Evolutionary conservation across 2,329 filamentous ascomycete genomes (phyloP).

Genomic region (Geosmithia flava): DNA sequence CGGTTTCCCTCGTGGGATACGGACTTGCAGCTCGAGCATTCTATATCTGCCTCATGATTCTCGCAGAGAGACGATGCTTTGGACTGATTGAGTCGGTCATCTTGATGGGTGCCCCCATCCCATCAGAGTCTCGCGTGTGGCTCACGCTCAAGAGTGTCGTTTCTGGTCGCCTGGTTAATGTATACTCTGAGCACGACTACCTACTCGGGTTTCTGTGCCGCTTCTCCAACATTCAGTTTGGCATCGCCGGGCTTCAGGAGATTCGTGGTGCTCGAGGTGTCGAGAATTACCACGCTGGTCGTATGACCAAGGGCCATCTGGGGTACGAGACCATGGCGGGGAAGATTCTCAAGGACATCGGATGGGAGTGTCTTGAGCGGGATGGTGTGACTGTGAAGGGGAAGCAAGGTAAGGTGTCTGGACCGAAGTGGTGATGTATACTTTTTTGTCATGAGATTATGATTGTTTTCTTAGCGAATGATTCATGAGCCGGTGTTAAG

Average conservation of each 20-base stretch:
- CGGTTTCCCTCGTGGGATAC: conserved; percentile 71
- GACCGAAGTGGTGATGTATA: neutral
- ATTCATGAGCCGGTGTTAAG: no score
- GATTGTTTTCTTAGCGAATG: neutral
- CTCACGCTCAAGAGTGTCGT: conserved; percentile 66
- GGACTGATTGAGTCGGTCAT: conserved; percentile 79
- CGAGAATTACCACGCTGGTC: conserved; percentile 57
- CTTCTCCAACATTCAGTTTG: conserved; percentile 67
- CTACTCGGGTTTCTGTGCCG: conserved; percentile 83
- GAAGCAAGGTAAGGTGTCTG: neutral
- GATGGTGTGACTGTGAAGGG: neutral
- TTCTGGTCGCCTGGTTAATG: conserved; percentile 75
- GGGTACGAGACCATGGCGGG: conserved; percentile 58
- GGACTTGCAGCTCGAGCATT: conserved; percentile 74
- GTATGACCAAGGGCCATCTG: conserved; percentile 55
- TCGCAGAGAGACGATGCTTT: conserved; percentile 73
- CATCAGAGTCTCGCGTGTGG: conserved; percentile 63
- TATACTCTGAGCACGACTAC: conserved; percentile 78
- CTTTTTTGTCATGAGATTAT: neutral
- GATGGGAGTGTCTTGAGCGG: conserved; percentile 52
- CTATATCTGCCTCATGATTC: conserved; percentile 66
- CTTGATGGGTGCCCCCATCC: conserved; percentile 71
- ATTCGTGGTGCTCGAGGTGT: conserved; percentile 53
- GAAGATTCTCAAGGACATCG: conserved; percentile 51
- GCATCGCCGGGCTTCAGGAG: conserved; percentile 71